Evolutionary conservation across 257 asterid genomes (phyloP).

Genomic region (Solanum clarkiae): DNA sequence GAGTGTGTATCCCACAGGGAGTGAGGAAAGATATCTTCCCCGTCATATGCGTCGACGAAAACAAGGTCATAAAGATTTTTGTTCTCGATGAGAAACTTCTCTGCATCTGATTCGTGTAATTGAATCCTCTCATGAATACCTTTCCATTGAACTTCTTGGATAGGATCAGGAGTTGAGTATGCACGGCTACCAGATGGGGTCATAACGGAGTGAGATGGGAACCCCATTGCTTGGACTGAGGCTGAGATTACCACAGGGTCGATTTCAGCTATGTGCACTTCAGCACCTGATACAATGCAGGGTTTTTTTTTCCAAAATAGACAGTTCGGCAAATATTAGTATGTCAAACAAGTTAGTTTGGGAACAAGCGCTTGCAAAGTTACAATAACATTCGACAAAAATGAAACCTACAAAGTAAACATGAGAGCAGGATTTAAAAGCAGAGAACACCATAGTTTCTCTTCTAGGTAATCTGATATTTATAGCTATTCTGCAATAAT

Average conservation of each 20-base stretch:
- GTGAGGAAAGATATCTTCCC: constrained; percentile 68
- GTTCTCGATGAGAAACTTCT: constrained; percentile 48
- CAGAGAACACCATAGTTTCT: neutral
- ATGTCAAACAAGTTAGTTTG: neutral
- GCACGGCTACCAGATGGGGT: constrained; percentile 38
- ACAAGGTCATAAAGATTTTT: constrained; percentile 48
- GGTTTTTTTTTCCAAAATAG: neutral
- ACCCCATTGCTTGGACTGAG: constrained; percentile 77
- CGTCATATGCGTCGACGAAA: constrained; percentile 80
- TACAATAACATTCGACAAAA: neutral
- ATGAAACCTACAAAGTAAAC: neutral
- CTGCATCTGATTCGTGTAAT: constrained; percentile 57
- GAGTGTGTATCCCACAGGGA: constrained; percentile 54
- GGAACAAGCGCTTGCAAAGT: neutral
- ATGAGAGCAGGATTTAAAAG: neutral
- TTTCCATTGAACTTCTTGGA: constrained; percentile 51
- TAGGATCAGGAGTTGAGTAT: constrained; percentile 17
- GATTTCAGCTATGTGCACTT: constrained; percentile 61
- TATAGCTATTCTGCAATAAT: neutral
- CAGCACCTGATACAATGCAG: constrained; percentile 39
- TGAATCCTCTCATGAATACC: constrained; percentile 69
- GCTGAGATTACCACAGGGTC: constrained; percentile 84
- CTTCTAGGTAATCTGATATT: neutral
- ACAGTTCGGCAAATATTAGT: neutral
- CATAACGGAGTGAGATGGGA: constrained; percentile 60